Percentiles rank a stretch among this genome's conserved stretches.
Evolutionary conservation across 164 flowering plant species (phyloP).

Genomic region (Taxillus chinensis): DNA sequence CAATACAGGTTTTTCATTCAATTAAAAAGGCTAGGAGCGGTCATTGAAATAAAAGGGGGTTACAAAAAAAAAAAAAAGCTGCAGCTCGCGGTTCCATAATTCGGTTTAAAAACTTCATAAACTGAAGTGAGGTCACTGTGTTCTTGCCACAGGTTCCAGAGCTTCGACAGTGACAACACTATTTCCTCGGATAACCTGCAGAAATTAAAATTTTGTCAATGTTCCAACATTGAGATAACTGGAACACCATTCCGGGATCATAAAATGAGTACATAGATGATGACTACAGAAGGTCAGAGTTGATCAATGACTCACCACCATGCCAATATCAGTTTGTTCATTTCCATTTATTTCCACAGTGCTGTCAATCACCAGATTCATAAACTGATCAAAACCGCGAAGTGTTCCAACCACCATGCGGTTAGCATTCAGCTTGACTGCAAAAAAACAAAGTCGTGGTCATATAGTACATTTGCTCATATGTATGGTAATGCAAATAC

Average conservation of each 20-base stretch:
- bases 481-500: too few species aligned
- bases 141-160: constrained; percentile 46
- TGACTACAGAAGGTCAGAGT: neutral
- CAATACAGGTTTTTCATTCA: too few species aligned
- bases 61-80: too few species aligned
- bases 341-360: constrained; percentile 58
- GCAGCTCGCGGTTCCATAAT: too few species aligned
- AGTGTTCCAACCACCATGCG: constrained; percentile 63
- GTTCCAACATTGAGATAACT: neutral
- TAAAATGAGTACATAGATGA: neutral
- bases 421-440: constrained; percentile 74
- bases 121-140: too few species aligned
- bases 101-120: too few species aligned
- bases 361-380: constrained; percentile 72
- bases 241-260: neutral
- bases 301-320: constrained; percentile 49
- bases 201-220: neutral
- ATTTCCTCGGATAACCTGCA: constrained; percentile 60
- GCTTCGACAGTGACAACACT: constrained; percentile 72
- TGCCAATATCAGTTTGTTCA: constrained; percentile 65
- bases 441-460: constrained; percentile 3
- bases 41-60: too few species aligned
- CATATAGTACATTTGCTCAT: too few species aligned
- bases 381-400: constrained; percentile 74
- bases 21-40: too few species aligned